Base-by-base conservation (phyloP, 2,329 filamentous ascomycete genomes). In the Ascosphaera apis region DNA sequence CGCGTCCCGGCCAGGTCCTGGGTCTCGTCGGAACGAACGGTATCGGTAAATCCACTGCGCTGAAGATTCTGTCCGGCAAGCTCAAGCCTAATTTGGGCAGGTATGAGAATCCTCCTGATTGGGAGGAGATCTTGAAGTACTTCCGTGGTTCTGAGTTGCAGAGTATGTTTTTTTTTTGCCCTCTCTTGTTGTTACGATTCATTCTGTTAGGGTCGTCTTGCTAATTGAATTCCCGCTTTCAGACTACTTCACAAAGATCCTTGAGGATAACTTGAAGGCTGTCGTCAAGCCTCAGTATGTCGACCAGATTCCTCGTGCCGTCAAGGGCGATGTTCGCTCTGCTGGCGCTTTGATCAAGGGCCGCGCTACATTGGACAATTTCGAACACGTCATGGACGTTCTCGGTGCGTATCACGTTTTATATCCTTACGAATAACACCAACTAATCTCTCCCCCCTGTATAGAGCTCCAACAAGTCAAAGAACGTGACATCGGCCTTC, bases 231-330 rank as follows among this genome's bases (percentile, higher is more conserved):
- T 41, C 43, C 36, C 46, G 33, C 43, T 47, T 40, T 50, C 47
- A 82, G 81, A 98, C 64, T 98, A 98, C 63, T 95, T 98, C 57
- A 95, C 88, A 45, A 98, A 95, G 62, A 72, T 98, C 32, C 67
- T 98, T 40, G 88, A 98, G 55, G 88, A 98, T 55, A 74, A 98
- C 51, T 67, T 98, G 46, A 93, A 93, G 67, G 86, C 91, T 41
- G 81, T 98, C 39, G 84, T 95, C 48, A 98, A 98, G 69, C 88
- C 88, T 39, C 91, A 98, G 63, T 93, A 98, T 65, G 88, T 98
- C 49, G 88, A 98, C 50, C 88, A 95, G 62, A 86, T 98, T 44
- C 88, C 88, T 41, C 82, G 77, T 56, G 86, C 88, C 31, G 78
- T 98, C 51, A 83, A 77, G 53, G 75, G 76, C 15, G 62, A 78